A percentile compares a stretch with the other conserved stretches of the same genome.
These are phyloP conservation scores for Phaseolus coccineus DNA, from an alignment of 331 rosid species.

Conservation along the genomic window DNA sequence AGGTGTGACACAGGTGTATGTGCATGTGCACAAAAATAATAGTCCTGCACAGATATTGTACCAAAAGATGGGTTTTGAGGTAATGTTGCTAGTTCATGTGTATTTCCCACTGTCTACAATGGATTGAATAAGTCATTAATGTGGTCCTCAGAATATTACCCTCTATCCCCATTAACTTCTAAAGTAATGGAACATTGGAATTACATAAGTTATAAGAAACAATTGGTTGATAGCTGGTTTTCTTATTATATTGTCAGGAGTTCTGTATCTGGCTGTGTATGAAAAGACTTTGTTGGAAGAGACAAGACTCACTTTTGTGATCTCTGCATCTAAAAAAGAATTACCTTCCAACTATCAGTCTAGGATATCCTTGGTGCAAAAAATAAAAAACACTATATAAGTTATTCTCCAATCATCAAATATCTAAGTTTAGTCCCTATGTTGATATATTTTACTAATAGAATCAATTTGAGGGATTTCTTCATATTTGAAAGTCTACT, in stretches of 20 bases:
- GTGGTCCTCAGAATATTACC: not conserved
- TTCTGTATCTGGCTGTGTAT: too few relatives aligned
- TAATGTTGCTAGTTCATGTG: slow-evolving; percentile 39
- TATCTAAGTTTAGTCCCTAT: not conserved
- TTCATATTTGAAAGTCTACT: not conserved
- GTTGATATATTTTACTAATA: not conserved
- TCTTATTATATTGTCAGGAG: too few relatives aligned
- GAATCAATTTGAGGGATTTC: not conserved
- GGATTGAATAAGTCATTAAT: not conserved
- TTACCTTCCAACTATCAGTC: not conserved
- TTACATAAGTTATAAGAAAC: not conserved
- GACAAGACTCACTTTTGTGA: too few relatives aligned
- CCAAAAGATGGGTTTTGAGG: slow-evolving; percentile 83
- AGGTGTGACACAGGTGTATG: slow-evolving; percentile 76
- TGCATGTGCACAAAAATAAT: slow-evolving; percentile 83
- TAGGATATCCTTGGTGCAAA: not conserved
- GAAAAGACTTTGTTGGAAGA: too few relatives aligned
- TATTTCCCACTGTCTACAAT: not conserved
- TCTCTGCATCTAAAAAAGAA: too few relatives aligned
- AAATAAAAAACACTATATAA: not conserved
- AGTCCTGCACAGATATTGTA: slow-evolving; percentile 67
- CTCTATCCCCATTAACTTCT: not conserved
- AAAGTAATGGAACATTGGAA: not conserved
- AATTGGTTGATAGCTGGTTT: not conserved
- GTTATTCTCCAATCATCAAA: not conserved